These are phyloP conservation scores for Lecanoromycetidae sp. DNA, from an alignment of 2,329 filamentous ascomycete genomes.

Conservation along the genomic window DNA sequence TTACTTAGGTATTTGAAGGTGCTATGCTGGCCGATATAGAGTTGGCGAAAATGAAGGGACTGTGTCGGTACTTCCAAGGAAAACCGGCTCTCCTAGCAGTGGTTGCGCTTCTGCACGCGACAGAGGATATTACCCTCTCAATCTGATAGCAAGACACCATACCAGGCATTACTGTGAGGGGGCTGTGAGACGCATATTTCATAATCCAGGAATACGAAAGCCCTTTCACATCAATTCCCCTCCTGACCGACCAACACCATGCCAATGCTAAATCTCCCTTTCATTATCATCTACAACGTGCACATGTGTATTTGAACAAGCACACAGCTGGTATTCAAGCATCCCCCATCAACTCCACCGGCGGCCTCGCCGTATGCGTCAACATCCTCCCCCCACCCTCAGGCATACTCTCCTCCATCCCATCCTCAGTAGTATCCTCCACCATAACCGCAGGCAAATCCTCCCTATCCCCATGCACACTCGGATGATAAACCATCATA, in stretches of 20 bases:
- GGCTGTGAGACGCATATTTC: too few relatives aligned
- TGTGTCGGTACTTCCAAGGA: too few relatives aligned
- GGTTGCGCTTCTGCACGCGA: too few relatives aligned
- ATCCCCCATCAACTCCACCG: constrained; percentile 43
- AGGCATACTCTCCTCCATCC: constrained; percentile 32
- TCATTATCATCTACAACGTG: background rate
- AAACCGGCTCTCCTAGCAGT: too few relatives aligned
- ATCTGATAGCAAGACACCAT: too few relatives aligned
- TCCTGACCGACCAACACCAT: background rate
- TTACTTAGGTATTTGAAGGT: too few relatives aligned
- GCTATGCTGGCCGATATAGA: too few relatives aligned
- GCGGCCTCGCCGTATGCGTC: constrained; percentile 42
- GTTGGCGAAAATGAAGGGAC: too few relatives aligned
- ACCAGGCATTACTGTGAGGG: too few relatives aligned
- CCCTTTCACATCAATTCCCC: background rate
- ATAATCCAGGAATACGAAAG: too few relatives aligned
- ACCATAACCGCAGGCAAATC: constrained; percentile 51
- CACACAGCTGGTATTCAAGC: background rate
- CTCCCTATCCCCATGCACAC: constrained; percentile 48
- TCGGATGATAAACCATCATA: constrained; percentile 50
- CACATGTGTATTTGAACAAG: background rate
- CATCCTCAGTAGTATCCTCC: constrained; percentile 44
- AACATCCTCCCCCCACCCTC: constrained; percentile 33
- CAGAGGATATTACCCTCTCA: too few relatives aligned
- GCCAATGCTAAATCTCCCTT: background rate